A percentile compares a stretch with the other conserved stretches of the same genome.
Evolutionary conservation across 2,329 filamentous ascomycete genomes (phyloP).

Genomic region (Alternaria sp.): DNA sequence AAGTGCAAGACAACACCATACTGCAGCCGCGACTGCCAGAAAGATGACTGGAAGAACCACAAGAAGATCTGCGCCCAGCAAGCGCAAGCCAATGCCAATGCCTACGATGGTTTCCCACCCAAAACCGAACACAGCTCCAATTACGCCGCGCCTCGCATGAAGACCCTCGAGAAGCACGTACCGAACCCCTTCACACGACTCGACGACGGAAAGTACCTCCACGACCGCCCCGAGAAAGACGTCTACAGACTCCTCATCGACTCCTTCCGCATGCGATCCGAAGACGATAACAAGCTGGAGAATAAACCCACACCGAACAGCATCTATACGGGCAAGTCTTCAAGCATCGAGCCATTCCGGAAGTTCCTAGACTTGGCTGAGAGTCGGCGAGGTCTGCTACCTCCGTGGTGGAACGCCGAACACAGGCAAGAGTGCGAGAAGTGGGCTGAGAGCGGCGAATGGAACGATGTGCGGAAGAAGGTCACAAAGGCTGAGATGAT

Average conservation of each 20-base stretch:
- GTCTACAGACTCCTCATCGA: slow-evolving; percentile 42
- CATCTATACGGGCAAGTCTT: too few species aligned
- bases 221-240: slow-evolving; percentile 32
- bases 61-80: slow-evolving; percentile 35
- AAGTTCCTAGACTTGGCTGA: too few species aligned
- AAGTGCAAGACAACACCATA: slow-evolving; percentile 40
- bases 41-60: slow-evolving; percentile 41
- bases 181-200: slow-evolving; percentile 31
- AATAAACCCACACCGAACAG: too few species aligned
- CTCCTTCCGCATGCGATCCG: slow-evolving; percentile 33
- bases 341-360: too few species aligned
- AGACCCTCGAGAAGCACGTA: slow-evolving; percentile 23
- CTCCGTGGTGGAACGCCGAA: too few species aligned
- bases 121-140: slow-evolving; percentile 4
- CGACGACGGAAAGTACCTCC: slow-evolving; percentile 29
- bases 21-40: slow-evolving; percentile 44
- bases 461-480: too few species aligned
- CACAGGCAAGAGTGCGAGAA: too few species aligned
- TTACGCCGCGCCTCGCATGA: slow-evolving; percentile 6
- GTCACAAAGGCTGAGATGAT: too few species aligned
- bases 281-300: too few species aligned
- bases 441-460: too few species aligned
- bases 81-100: not conserved
- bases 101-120: not conserved
- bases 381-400: too few species aligned